Percentiles rank a stretch among this genome's conserved stretches.
Conservation (phyloP, 495 filamentous ascomycete species). For the Penicillium verhagenii region DNA sequence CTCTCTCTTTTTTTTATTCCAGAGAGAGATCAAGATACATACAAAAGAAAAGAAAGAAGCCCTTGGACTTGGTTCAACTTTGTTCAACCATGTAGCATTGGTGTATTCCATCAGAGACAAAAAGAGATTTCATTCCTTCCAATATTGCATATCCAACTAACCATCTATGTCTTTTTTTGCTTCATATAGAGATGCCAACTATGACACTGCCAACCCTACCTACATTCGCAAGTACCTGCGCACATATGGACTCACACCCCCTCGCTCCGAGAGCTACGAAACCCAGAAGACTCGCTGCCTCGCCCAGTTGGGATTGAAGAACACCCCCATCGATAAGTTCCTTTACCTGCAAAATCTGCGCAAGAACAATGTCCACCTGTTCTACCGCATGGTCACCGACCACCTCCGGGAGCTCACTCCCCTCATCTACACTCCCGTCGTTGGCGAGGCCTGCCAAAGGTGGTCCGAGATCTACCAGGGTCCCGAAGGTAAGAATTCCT, state of each 20-base stretch:
- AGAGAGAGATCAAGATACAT: background rate
- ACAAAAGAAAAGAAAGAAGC: background rate
- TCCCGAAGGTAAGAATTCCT: slow-evolving; percentile 66
- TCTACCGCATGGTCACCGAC: slow-evolving; percentile 89
- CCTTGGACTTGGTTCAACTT: background rate
- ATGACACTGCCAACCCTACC: slow-evolving; percentile 61
- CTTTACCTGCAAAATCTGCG: slow-evolving; percentile 87
- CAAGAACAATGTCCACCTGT: slow-evolving; percentile 86
- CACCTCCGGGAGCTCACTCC: slow-evolving; percentile 90
- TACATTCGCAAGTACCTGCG: slow-evolving; percentile 67
- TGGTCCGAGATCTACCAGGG: slow-evolving; percentile 96
- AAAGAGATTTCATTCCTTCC: too few relatives aligned
- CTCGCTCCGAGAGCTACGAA: slow-evolving; percentile 67
- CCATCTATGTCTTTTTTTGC: background rate
- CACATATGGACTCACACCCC: slow-evolving; percentile 71
- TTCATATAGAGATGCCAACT: slow-evolving; percentile 42
- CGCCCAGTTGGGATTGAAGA: slow-evolving; percentile 71
- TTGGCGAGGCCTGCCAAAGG: slow-evolving; percentile 92
- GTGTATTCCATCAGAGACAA: too few relatives aligned
- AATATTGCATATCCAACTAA: background rate
- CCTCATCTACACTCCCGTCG: slow-evolving; percentile 94
- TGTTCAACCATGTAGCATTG: background rate
- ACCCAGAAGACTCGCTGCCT: slow-evolving; percentile 69
- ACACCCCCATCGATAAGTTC: slow-evolving; percentile 87
- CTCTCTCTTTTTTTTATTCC: too few relatives aligned